phyloP scores from a whole-genome alignment of 108 stramenopile genomes.

The Nannochloropsis oceanica region DNA sequence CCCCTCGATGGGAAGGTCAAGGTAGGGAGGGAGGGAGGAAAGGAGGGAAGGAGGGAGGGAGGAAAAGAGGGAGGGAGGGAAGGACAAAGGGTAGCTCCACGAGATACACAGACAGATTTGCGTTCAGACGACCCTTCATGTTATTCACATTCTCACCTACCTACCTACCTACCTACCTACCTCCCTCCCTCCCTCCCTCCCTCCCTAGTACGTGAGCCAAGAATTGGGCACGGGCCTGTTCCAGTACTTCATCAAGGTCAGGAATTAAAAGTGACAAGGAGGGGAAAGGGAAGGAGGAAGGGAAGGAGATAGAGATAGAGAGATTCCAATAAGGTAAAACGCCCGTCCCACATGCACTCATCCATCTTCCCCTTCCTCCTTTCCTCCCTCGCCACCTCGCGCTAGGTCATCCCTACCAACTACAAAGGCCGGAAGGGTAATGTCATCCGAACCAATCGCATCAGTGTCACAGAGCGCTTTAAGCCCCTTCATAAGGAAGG shows the following conservation, averaged over 20 bases:
- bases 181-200: background rate
- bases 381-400: conserved; percentile 13
- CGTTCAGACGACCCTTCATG: too few relatives aligned
- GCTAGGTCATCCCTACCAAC: conserved; percentile 1
- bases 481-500: conserved; percentile 55
- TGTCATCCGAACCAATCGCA: conserved; percentile 48
- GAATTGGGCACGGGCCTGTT: conserved; percentile 63
- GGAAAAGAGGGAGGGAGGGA: background rate
- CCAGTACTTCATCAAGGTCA: conserved; percentile 85
- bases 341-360: too few relatives aligned
- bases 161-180: too few relatives aligned
- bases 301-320: too few relatives aligned
- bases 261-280: background rate
- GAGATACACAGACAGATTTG: too few relatives aligned
- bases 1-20: background rate
- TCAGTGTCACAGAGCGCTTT: conserved; percentile 71
- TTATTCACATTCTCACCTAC: background rate
- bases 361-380: too few relatives aligned
- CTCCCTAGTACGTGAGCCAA: background rate
- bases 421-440: background rate
- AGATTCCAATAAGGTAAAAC: too few relatives aligned
- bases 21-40: conserved; percentile 24
- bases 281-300: conserved; percentile 29
- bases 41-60: background rate
- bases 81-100: too few relatives aligned